phyloP scores from a whole-genome alignment of 257 asterid genomes.

The Nicotiana paniculata region DNA sequence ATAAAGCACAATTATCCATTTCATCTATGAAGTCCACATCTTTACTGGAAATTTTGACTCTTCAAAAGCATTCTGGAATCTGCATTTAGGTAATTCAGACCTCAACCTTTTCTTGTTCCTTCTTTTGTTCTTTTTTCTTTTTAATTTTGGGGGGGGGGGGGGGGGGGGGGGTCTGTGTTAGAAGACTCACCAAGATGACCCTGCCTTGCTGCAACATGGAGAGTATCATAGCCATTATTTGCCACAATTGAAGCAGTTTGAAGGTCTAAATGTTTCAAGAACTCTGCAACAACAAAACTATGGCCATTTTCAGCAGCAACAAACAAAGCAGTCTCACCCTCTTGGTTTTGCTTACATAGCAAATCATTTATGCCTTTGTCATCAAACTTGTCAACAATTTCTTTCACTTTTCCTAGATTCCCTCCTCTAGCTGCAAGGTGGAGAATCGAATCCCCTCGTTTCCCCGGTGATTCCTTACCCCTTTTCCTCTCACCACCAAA shows the following conservation, averaged over 20 bases:
- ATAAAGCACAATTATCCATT: not conserved
- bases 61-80: not conserved
- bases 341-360: constrained; percentile 76
- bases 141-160: too few species aligned
- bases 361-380: constrained; percentile 41
- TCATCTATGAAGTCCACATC: not conserved
- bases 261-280: constrained; percentile 63
- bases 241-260: constrained; percentile 66
- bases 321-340: constrained; percentile 85
- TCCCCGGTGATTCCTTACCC: constrained; percentile 91
- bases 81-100: not conserved
- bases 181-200: constrained; percentile 70
- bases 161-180: not conserved
- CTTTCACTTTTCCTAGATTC: constrained; percentile 66
- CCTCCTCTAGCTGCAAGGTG: constrained; percentile 89
- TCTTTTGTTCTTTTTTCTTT: too few species aligned
- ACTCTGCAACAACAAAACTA: constrained; percentile 59
- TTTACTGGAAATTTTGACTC: not conserved
- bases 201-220: constrained; percentile 90
- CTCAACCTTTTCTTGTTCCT: not conserved
- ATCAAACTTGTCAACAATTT: constrained; percentile 57
- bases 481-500: constrained; percentile 76
- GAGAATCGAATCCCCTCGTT: constrained; percentile 75
- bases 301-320: constrained; percentile 90
- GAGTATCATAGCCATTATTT: constrained; percentile 80